phyloP scores from a whole-genome alignment of 805 yeast species.

The Teunomyces panamensis region DNA sequence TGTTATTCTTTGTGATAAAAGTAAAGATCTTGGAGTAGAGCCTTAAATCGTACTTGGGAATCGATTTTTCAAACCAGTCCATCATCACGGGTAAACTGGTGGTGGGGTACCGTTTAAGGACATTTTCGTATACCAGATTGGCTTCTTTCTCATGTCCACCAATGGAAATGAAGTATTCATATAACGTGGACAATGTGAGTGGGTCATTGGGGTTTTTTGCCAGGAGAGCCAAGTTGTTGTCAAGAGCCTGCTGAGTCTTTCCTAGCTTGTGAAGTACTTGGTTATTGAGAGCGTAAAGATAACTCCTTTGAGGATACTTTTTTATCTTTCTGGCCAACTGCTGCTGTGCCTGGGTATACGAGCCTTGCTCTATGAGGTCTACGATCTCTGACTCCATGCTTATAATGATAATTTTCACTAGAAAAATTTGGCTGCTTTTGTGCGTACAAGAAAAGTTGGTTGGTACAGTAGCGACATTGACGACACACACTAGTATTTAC shows the following conservation, averaged over 20 bases:
- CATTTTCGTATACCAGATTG: constrained; percentile 51
- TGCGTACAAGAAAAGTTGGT: neutral
- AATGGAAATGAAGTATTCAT: constrained; percentile 35
- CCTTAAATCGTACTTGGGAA: constrained; percentile 45
- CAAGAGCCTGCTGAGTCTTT: constrained; percentile 27
- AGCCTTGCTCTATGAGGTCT: constrained; percentile 50
- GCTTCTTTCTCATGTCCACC: constrained; percentile 30
- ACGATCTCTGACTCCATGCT: constrained; percentile 19
- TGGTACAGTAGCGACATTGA: neutral
- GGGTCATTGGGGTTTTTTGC: constrained; percentile 52
- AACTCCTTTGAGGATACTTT: constrained; percentile 56
- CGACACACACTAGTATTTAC: neutral
- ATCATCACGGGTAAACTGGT: constrained; percentile 42
- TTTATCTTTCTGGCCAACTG: constrained; percentile 47
- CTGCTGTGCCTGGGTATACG: constrained; percentile 51
- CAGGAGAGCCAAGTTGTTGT: constrained; percentile 25
- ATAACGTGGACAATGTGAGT: constrained; percentile 47
- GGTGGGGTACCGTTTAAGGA: constrained; percentile 55
- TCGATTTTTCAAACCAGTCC: constrained; percentile 57
- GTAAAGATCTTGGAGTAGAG: constrained; percentile 55
- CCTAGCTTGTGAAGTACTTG: constrained; percentile 34
- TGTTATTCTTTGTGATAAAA: constrained; percentile 30
- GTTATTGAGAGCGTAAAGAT: constrained; percentile 47
- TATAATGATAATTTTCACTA: neutral
- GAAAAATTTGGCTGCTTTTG: neutral